phyloP scores from a whole-genome alignment of 768 basidiomycete genomes.

The Boletus rubropictus region DNA sequence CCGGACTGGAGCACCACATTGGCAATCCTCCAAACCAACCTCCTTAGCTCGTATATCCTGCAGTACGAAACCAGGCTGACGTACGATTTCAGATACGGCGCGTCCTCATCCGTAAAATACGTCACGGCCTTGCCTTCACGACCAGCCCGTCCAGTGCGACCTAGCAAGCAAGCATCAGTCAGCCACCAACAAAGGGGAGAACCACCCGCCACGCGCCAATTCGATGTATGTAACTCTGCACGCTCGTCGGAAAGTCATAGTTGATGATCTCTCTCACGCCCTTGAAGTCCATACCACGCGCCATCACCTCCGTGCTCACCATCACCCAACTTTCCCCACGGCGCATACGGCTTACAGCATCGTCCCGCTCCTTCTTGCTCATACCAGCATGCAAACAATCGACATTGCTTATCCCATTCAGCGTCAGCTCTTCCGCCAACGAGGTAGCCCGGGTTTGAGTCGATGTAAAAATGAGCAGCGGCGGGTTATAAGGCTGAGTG shows the following conservation, averaged over 20 bases:
- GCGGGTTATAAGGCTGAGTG: constrained; percentile 79
- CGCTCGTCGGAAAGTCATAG: constrained; percentile 93
- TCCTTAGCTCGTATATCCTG: constrained; percentile 8
- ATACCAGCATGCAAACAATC: constrained; percentile 90
- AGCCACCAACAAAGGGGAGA: background rate
- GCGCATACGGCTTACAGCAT: constrained; percentile 79
- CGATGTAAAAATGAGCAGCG: constrained; percentile 86
- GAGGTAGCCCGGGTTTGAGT: constrained; percentile 82
- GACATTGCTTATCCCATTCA: constrained; percentile 74
- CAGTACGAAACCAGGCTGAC: constrained; percentile 18
- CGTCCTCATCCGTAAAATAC: constrained; percentile 93
- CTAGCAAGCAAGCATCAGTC: constrained; percentile 32
- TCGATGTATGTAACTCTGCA: constrained; percentile 93
- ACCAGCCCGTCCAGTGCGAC: constrained; percentile 93
- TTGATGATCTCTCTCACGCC: constrained; percentile 93
- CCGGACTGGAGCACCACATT: constrained; percentile 94
- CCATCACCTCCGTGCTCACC: constrained; percentile 96
- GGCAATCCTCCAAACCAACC: constrained; percentile 60
- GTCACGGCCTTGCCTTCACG: constrained; percentile 90
- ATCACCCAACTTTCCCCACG: constrained; percentile 90
- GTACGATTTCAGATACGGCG: constrained; percentile 84
- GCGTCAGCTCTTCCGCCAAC: constrained; percentile 71
- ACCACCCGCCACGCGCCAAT: constrained; percentile 53
- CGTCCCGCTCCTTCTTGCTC: constrained; percentile 81
- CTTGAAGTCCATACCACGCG: constrained; percentile 96